Base-by-base conservation (phyloP, 805 yeast genomes). In the Zygosaccharomyces pseudorouxii region DNA sequence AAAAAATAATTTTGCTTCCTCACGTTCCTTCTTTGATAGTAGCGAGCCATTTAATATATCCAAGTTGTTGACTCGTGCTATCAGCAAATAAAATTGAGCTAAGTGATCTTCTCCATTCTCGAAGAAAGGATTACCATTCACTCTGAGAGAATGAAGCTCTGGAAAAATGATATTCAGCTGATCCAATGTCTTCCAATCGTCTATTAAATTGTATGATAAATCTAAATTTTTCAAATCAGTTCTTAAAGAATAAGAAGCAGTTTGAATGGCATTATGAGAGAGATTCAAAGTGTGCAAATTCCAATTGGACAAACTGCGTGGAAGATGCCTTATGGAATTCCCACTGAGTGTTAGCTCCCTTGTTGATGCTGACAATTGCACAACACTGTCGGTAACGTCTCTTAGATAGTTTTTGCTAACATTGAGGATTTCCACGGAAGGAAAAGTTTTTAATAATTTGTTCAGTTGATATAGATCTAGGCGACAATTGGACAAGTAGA, bases 1-100 rank as follows among this genome's bases (percentile, higher is more conserved):
- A 51, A 85, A 81, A 59, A 77, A 87, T 4, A 86, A 60, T 61
- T 89, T 96, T 0, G 86, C 84, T 54, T 82, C 85, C 5, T 50
- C 54, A 14, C 89, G 71, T 42, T 81, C 85, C 1, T 65, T 72
- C 0, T 39, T 47, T 2, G 69, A 59, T 7, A 87, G 66, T 0
- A 31, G 44, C 0, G 81, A 73, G 0, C 96, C 95, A 58, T 89
- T 81, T 11, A 89, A 64, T 20, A 64, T 67, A 0, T 41, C 35
- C 1, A 84, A 38, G 0, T 52, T 46, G 1, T 68, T 65, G 37
- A 70, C 64, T 22, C 86, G 65, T 1, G 81, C 82, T 16, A 84
- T 71, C 2, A 78, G 54, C 38, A 69, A 55, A 19, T 61, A 57
- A 30, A 55, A 63, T 59, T 18, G 48, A 11, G 54, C 43, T 30